Evolutionary conservation across 176 grass and related monocot species (phyloP), one percentile per base, ranked within the genome.

Genomic region (Oryza australiensis): DNA sequence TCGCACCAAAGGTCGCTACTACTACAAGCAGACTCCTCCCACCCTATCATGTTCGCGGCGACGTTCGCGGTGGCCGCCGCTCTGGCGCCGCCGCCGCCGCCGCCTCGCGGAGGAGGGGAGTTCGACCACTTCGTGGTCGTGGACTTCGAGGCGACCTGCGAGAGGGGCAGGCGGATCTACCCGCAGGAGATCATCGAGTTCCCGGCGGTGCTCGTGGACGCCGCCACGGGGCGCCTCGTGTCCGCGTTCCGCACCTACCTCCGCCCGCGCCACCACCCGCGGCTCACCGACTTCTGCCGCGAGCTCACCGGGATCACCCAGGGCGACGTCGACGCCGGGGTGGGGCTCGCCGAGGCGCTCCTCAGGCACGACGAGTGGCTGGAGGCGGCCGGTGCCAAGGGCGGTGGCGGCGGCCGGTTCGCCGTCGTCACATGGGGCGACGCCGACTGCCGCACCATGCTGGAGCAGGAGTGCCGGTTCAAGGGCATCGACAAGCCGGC

Each of bases 61-160:
- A 24, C 55, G 51, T 55, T 55, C 1, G 14, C 46, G 46, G 46
- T 49, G 46, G 46, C 46, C 14, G 43, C 48, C 46, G 49, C 15
- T 51, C 20, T 57, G 55, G 22, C 22, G 15, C 48, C 48, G 51
- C 51, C 15, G 51, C 51, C 5, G 6, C 20, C 20, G 48, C 48
- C 34, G 49, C 16, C 16, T 22, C 12, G 51, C 53, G 22, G 8
- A 12, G 22, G 8, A 22, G 8, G 6, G 10, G 85, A 87, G 23
- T 93, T 93, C 29, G 87, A 90, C 22, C 76, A 82, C 71, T 93
- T 90, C 66, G 87, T 93, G 8, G 91, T 93, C 10, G 78, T 93
- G n/a, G 91, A 93, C 30, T 93, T 93, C 68, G 91, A 93, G 34
- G 91, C 91, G n/a, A 93, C 91, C 5, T 93, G 91, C 32, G 87